Evolutionary conservation across 2,329 filamentous ascomycete species (phyloP).

Genomic region (Epicoccum nigrum): DNA sequence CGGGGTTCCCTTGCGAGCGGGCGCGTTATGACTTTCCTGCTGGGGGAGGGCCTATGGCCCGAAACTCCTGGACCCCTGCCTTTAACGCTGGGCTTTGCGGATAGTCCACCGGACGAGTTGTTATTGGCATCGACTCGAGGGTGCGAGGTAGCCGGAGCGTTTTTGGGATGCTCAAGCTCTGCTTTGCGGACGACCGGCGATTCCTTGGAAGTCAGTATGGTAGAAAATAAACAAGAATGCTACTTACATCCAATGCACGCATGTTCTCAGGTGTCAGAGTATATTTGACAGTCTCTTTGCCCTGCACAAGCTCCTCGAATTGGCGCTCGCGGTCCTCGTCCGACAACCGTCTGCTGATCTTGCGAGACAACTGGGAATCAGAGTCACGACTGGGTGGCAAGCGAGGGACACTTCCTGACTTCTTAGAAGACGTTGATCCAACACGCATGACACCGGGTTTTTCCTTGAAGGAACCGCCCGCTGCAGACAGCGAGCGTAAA

Average conservation of each 20-base stretch:
- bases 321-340: conserved; percentile 50
- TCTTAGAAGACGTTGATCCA: conserved; percentile 39
- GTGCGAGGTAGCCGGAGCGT: conserved; percentile 40
- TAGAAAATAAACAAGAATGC: neutral
- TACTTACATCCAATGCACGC: conserved; percentile 53
- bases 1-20: conserved; percentile 72
- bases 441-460: conserved; percentile 41
- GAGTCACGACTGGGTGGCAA: conserved; percentile 44
- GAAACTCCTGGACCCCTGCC: conserved; percentile 27
- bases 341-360: conserved; percentile 42
- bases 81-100: conserved; percentile 30
- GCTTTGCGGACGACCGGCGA: conserved; percentile 26
- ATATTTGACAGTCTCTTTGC: conserved; percentile 57
- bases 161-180: conserved; percentile 24
- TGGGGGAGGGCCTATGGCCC: conserved; percentile 31
- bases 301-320: conserved; percentile 56
- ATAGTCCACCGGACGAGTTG: conserved; percentile 35
- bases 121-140: conserved; percentile 40
- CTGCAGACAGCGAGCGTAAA: conserved; percentile 29
- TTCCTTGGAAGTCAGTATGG: conserved; percentile 27
- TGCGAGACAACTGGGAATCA: conserved; percentile 33
- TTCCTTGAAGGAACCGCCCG: conserved; percentile 22
- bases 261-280: conserved; percentile 57
- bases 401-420: conserved; percentile 39
- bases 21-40: conserved; percentile 35